A percentile compares a stretch with the other conserved stretches of the same genome.
These are phyloP conservation scores for Tetraselmis chui DNA, from an alignment of 139 green algal genomes.

Conservation along the genomic window DNA sequence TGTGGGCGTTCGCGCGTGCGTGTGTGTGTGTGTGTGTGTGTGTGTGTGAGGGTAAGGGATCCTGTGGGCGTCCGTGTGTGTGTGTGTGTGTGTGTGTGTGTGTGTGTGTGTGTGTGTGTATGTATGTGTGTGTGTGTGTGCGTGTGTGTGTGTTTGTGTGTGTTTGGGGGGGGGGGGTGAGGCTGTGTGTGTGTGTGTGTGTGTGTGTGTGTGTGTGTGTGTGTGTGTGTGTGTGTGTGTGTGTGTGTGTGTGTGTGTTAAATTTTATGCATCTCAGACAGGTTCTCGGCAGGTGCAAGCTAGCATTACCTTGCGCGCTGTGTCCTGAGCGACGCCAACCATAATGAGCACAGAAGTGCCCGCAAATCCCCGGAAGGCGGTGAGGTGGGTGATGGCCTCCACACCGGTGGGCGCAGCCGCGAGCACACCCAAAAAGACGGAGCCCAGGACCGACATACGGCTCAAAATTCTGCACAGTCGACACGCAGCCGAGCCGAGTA, in stretches of 20 bases:
- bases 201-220: too few relatives aligned
- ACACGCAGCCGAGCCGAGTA: too few relatives aligned
- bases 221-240: not conserved
- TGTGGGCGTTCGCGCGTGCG: too few relatives aligned
- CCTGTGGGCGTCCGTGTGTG: too few relatives aligned
- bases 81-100: too few relatives aligned
- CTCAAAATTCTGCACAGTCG: conserved; percentile 55
- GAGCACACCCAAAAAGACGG: conserved; percentile 85
- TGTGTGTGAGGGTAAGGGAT: too few relatives aligned
- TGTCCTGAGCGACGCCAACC: conserved; percentile 93
- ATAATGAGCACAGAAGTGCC: conserved; percentile 92
- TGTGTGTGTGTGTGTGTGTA: too few relatives aligned
- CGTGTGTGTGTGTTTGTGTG: too few relatives aligned
- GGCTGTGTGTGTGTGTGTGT: too few relatives aligned
- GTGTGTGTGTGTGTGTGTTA: not conserved
- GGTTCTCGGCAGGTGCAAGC: not conserved
- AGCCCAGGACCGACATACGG: conserved; percentile 89
- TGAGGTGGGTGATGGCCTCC: conserved; percentile 74
- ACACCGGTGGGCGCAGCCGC: conserved; percentile 76
- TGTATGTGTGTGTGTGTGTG: too few relatives aligned
- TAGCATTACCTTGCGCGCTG: conserved; percentile 65
- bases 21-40: too few relatives aligned
- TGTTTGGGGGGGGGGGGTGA: too few relatives aligned
- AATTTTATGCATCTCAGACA: not conserved
- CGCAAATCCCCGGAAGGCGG: conserved; percentile 93